These are phyloP conservation scores for Mycena sanguinolenta DNA, from an alignment of 768 basidiomycete species.

Conservation along the genomic window DNA sequence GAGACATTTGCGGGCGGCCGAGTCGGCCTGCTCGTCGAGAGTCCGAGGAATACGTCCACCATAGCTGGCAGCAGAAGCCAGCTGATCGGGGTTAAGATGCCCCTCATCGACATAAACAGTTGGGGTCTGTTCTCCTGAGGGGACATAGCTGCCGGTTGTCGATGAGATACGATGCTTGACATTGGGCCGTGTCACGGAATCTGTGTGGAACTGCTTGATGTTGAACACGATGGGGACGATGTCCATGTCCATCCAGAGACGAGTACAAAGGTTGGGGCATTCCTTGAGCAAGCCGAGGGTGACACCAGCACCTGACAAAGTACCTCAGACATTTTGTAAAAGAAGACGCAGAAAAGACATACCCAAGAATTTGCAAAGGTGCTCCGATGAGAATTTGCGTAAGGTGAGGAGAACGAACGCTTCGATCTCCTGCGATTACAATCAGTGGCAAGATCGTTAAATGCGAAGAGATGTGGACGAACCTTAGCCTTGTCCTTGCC, in stretches of 20 bases:
- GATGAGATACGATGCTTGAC: constrained; percentile 88
- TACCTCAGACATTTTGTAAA: neutral
- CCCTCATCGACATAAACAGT: constrained; percentile 73
- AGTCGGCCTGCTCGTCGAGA: constrained; percentile 88
- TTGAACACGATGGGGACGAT: constrained; percentile 90
- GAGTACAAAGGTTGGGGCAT: constrained; percentile 88
- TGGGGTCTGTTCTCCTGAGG: constrained; percentile 83
- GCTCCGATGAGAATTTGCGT: constrained; percentile 66
- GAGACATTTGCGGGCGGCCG: constrained; percentile 86
- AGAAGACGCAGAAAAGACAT: neutral
- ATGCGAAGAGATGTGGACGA: neutral
- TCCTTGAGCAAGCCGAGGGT: constrained; percentile 79
- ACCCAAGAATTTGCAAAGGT: constrained; percentile 31
- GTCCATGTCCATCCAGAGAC: constrained; percentile 86
- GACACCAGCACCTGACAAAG: constrained; percentile 69
- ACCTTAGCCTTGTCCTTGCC: constrained; percentile 63
- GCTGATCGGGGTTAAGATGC: constrained; percentile 57
- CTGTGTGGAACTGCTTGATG: constrained; percentile 86
- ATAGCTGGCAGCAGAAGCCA: constrained; percentile 59
- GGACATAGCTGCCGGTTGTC: constrained; percentile 81
- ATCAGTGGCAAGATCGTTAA: neutral
- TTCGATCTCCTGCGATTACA: constrained; percentile 64
- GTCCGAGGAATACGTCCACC: constrained; percentile 75
- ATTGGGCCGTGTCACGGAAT: constrained; percentile 83
- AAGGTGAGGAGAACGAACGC: constrained; percentile 73